Evolutionary conservation across 805 yeast species (phyloP).

Genomic region (Suhomyces xylopsoci): DNA sequence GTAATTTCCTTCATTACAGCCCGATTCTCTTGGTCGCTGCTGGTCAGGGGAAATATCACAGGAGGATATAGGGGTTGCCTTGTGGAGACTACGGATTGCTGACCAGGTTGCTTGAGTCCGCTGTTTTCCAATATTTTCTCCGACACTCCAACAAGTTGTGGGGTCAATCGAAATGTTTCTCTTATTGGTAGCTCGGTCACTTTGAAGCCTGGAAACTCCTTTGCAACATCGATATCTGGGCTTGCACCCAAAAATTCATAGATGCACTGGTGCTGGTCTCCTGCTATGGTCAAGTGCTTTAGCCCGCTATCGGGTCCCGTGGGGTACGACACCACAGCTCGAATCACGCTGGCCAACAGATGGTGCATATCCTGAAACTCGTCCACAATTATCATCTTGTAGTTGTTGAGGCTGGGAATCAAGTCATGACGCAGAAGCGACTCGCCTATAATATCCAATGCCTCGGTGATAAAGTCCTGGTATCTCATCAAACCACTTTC

Average conservation of each 20-base stretch:
- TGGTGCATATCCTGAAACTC: conserved; percentile 72
- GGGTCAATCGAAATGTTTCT: conserved; percentile 61
- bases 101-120: conserved; percentile 3
- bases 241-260: conserved; percentile 63
- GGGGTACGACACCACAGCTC: conserved; percentile 35
- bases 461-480: conserved; percentile 34
- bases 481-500: conserved; percentile 33
- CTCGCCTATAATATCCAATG: conserved; percentile 21
- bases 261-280: conserved; percentile 70
- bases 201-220: conserved; percentile 17
- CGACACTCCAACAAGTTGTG: conserved; percentile 51
- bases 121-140: conserved; percentile 14
- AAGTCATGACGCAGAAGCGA: conserved; percentile 5
- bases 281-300: conserved; percentile 63
- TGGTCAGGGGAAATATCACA: conserved; percentile 13
- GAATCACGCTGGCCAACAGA: conserved; percentile 44
- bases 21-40: conserved; percentile 35
- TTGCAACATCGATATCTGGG: conserved; percentile 23
- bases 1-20: conserved; percentile 46
- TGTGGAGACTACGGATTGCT: conserved; percentile 8
- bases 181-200: conserved; percentile 33
- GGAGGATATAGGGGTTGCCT: conserved; percentile 23
- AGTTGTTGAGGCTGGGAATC: conserved; percentile 22
- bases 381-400: conserved; percentile 53
- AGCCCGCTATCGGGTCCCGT: conserved; percentile 7